Percentiles rank a stretch among this genome's conserved stretches.
These are phyloP conservation scores for Meyerozyma smithsonii DNA, from an alignment of 1,139 yeast species.

Conservation along the genomic window DNA sequence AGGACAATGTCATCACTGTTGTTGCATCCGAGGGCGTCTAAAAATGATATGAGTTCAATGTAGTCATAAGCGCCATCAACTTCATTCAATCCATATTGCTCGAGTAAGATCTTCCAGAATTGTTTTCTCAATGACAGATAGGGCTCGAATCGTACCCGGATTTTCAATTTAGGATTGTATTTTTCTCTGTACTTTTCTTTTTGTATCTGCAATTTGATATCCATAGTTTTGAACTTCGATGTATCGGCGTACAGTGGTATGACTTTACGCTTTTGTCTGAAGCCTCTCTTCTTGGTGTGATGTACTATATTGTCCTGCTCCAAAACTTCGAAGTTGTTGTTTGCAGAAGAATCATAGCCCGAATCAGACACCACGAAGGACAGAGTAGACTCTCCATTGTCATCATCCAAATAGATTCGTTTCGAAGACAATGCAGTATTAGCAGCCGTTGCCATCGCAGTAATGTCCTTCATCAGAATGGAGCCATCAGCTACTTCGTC, in stretches of 20 bases:
- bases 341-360: conserved; percentile 11
- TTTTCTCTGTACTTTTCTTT: conserved; percentile 28
- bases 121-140: conserved; percentile 61
- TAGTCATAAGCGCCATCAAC: conserved; percentile 38
- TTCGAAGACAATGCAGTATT: not conserved
- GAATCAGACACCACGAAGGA: conserved; percentile 3
- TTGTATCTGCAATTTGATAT: conserved; percentile 31
- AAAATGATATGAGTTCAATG: conserved; percentile 52
- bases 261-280: conserved; percentile 24
- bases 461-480: conserved; percentile 47
- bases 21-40: conserved; percentile 61
- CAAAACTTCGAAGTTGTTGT: conserved; percentile 18
- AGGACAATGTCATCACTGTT: conserved; percentile 44
- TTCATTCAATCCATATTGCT: conserved; percentile 45
- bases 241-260: conserved; percentile 33
- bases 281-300: conserved; percentile 24
- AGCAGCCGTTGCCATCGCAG: conserved; percentile 24
- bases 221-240: conserved; percentile 39
- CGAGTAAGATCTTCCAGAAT: conserved; percentile 65
- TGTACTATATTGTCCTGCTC: conserved; percentile 31
- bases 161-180: conserved; percentile 50
- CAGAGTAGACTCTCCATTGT: not conserved
- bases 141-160: conserved; percentile 65
- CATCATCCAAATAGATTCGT: not conserved
- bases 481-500: conserved; percentile 72